A percentile compares a stretch with the other conserved stretches of the same genome.
phyloP scores from a whole-genome alignment of 805 yeast genomes.

The Vanderwaltozyma tropicalis region DNA sequence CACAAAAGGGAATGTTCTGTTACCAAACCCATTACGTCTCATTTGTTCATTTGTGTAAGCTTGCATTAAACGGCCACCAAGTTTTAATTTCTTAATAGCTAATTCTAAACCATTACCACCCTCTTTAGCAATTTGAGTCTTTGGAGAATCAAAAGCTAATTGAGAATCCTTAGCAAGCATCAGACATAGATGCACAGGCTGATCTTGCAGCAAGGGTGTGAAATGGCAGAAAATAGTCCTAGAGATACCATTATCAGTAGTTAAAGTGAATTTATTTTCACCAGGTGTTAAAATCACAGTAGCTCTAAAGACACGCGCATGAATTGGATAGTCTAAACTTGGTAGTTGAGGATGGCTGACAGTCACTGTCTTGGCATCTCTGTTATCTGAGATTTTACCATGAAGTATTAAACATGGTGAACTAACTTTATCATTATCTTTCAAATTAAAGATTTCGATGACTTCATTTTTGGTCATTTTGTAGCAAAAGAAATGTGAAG shows the following conservation, averaged over 20 bases:
- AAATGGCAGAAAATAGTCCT: conserved; percentile 34
- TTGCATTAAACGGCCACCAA: conserved; percentile 81
- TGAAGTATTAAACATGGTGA: conserved; percentile 43
- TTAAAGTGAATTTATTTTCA: conserved; percentile 42
- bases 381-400: conserved; percentile 30
- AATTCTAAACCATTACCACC: conserved; percentile 59
- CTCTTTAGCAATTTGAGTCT: conserved; percentile 29
- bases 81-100: conserved; percentile 63
- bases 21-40: conserved; percentile 66
- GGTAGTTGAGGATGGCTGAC: conserved; percentile 40
- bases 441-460: conserved; percentile 22
- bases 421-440: conserved; percentile 30
- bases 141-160: conserved; percentile 59
- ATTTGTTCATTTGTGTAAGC: conserved; percentile 88
- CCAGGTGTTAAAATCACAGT: conserved; percentile 63
- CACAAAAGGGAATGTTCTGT: conserved; percentile 62
- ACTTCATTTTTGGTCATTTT: not conserved
- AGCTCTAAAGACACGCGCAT: conserved; percentile 64
- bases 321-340: conserved; percentile 59
- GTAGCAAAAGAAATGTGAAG: not conserved
- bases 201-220: conserved; percentile 49
- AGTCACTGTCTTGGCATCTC: conserved; percentile 31
- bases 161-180: conserved; percentile 70
- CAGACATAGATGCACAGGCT: conserved; percentile 70
- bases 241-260: conserved; percentile 33